Percentiles rank a stretch among this genome's conserved stretches.
Conservation (phyloP, 1,284 basidiomycete genomes). For the Ceratobasidium sp. region DNA sequence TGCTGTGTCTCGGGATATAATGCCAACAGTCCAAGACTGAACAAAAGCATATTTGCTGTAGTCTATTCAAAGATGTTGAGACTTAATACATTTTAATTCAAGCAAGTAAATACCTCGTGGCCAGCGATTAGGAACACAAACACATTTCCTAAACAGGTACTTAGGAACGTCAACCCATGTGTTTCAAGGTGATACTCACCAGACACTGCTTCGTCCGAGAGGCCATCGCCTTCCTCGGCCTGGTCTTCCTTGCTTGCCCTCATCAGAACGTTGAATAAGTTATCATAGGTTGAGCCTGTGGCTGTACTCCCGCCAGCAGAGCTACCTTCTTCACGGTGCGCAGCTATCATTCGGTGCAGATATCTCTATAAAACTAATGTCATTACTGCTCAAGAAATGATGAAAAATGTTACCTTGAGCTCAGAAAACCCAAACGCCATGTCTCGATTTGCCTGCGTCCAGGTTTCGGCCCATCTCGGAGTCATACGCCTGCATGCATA, state of each 20-base stretch:
- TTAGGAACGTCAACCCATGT: not conserved
- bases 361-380: not conserved
- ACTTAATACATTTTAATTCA: too few relatives aligned
- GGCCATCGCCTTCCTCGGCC: not conserved
- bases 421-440: constrained; percentile 17
- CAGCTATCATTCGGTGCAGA: constrained; percentile 6
- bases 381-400: not conserved
- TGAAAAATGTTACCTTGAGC: not conserved
- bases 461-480: constrained; percentile 10
- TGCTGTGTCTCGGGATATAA: constrained; percentile 34
- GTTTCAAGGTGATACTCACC: not conserved
- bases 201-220: not conserved
- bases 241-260: constrained; percentile 11
- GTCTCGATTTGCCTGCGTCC: constrained; percentile 4
- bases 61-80: too few relatives aligned
- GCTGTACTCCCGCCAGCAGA: not conserved
- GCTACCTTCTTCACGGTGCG: not conserved
- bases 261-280: constrained; percentile 2
- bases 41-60: constrained; percentile 40
- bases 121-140: constrained; percentile 23
- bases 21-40: constrained; percentile 36
- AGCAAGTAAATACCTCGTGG: not conserved
- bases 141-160: not conserved
- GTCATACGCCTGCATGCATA: not conserved
- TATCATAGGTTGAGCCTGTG: not conserved